Base-by-base conservation (phyloP, 2,329 filamentous ascomycete genomes). In the Hymenoscyphus infarciens region DNA sequence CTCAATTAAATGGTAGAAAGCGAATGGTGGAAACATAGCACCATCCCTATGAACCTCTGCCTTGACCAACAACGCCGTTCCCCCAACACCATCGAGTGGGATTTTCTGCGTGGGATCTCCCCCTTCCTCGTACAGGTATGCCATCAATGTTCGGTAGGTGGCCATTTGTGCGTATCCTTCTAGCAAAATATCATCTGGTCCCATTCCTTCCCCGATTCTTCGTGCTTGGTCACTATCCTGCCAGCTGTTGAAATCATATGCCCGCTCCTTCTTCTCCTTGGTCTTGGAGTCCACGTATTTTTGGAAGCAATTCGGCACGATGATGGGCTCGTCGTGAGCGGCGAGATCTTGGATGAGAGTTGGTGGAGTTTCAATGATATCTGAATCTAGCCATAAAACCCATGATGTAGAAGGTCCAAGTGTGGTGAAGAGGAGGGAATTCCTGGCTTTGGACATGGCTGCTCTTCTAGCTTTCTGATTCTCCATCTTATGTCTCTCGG, bases 231-330 rank as follows among this genome's bases (percentile, higher is more conserved):
- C 83, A 73, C 91, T 96, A 74, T 99, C 95, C 72, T 94, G 87
- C 95, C 95, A 99, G 75, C 90, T 96, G 79, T 99, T 99, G 82
- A 88, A 98, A 78, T 99, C 95, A 75, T 99, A 99, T 0, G 93
- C 87, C 4, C 95, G 86, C 73, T 94, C 86, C 53, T 87, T 86
- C 79, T 85, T 84, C 67, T 86, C 82, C 72, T 89, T 88, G 59
- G 84, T 87, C 15, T 89, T 83, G 0, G 80, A 71, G 66, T 97
- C 88, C 56, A 83, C 84, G 78, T 86, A 98, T 66, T 89, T 83
- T 78, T 99, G 95, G 81, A 90, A 97, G 81, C 94, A 98, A 75
- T 99, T 99, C 59, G 95, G 92, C 0, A 93, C 92, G 61, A 98
- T 90, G 66, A 99, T 85, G n/a, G 92, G 84, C 77, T 95, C 92